Conservation (phyloP, 768 basidiomycete genomes). For the Leccinum truebloodii region DNA sequence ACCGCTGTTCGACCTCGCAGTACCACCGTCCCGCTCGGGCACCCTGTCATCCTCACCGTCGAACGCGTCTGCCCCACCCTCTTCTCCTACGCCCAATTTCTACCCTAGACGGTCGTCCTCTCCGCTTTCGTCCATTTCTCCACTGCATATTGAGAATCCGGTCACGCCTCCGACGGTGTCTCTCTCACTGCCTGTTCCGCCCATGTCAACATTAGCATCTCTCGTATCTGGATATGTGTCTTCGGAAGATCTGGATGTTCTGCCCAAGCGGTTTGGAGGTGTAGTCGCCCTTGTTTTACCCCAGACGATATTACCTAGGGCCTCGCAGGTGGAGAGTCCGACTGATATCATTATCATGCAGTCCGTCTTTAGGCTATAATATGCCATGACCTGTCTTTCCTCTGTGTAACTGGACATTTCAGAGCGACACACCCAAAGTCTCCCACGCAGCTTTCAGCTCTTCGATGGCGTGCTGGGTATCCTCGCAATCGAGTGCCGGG, state of each 20-base stretch:
- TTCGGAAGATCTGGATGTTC: not conserved
- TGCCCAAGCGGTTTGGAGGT: not conserved
- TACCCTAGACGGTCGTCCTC: constrained; percentile 6
- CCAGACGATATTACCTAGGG: constrained; percentile 21
- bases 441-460: no score
- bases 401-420: no score
- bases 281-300: constrained; percentile 18
- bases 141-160: no score
- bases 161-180: no score
- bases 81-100: constrained; percentile 6
- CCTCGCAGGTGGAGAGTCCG: constrained; percentile 35
- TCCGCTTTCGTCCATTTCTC: not conserved
- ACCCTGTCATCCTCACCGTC: constrained; percentile 33
- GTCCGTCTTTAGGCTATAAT: constrained; percentile 9
- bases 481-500: constrained; percentile 91
- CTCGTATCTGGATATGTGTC: not conserved
- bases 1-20: constrained; percentile 38
- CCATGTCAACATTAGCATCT: constrained; percentile 22
- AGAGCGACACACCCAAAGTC: no score
- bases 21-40: constrained; percentile 26
- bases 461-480: no score
- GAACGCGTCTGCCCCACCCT: constrained; percentile 21
- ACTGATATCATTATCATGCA: constrained; percentile 23
- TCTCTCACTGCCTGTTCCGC: constrained; percentile 14
- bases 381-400: no score